Evolutionary conservation across 1,284 basidiomycete genomes (phyloP).

Genomic region (Malassezia restricta): DNA sequence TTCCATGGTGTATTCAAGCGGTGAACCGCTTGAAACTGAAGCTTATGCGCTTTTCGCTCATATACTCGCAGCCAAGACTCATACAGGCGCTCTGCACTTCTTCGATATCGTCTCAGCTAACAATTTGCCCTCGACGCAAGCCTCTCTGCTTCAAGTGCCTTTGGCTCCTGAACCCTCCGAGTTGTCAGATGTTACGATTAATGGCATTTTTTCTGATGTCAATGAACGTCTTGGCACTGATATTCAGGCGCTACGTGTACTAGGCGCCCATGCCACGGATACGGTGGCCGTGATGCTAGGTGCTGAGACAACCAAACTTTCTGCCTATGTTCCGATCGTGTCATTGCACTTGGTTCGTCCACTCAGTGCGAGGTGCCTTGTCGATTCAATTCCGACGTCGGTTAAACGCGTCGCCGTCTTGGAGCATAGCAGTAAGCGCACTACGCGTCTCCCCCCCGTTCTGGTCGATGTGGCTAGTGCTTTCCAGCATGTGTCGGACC

Average conservation of each 20-base stretch:
- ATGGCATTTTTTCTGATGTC: slow-evolving; percentile 43
- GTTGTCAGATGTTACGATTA: slow-evolving; percentile 19
- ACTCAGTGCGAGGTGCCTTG: slow-evolving; percentile 57
- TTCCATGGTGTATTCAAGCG: slow-evolving; percentile 56
- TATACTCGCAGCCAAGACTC: slow-evolving; percentile 55
- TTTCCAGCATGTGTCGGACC: slow-evolving; percentile 56
- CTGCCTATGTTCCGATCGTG: slow-evolving; percentile 53
- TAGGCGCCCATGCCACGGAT: slow-evolving; percentile 21
- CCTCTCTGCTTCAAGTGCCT: slow-evolving; percentile 8
- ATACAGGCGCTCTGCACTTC: slow-evolving; percentile 64
- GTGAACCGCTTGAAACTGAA: slow-evolving; percentile 58
- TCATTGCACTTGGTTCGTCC: slow-evolving; percentile 65
- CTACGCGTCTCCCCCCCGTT: slow-evolving; percentile 74
- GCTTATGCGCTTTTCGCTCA: slow-evolving; percentile 63
- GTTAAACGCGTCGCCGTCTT: slow-evolving; percentile 67
- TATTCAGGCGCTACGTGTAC: slow-evolving; percentile 31
- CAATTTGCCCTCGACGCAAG: slow-evolving; percentile 35
- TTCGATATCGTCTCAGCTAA: slow-evolving; percentile 52
- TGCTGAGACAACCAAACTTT: slow-evolving; percentile 25
- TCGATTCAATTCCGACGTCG: slow-evolving; percentile 57
- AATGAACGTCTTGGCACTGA: slow-evolving; percentile 25
- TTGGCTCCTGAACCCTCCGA: neutral
- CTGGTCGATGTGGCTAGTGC: slow-evolving; percentile 70
- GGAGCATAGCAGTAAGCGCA: slow-evolving; percentile 64
- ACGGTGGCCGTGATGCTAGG: slow-evolving; percentile 39